Evolutionary conservation across 768 basidiomycete species (phyloP), one percentile per base, ranked within the genome.

Genomic region (Psilocybe sp.): DNA sequence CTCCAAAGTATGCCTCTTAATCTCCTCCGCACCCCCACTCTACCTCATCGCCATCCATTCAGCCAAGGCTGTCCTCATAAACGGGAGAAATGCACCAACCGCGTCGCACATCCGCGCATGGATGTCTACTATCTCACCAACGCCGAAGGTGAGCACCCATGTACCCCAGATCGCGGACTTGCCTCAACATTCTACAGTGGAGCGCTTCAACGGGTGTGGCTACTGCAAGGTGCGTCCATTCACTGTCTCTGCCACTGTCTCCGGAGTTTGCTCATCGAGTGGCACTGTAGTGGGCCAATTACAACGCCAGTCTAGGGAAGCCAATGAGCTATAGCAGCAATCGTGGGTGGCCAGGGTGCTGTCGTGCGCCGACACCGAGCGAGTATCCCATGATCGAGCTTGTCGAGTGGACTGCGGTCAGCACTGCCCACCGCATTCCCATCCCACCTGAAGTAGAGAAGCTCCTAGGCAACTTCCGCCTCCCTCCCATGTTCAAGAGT

Each of bases 321-420:
- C 69, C 70, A 45, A 68, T 77, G 31, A 79, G 80, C 14, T 80
- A 79, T 7, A 28, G 23, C 62, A 71, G 77, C 62, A 92, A 92
- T 59, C 79, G 78, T 32, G 90, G 90, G 16, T 92, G 89, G 88
- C 91, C 91, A 37, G 90, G 90, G 35, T 93, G 90, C 73, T 93
- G 90, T 74, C 83, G 89, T n/a, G 72, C 89, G 0, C 90, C 90
- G 1, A 69, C 68, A 23, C 57, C 72, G 14, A 69, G 62, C 47
- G 90, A 92, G 65, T 75, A 78, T 58, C 75, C 77, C 54, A 64
- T 77, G 55, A 84, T 92, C 49, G 80, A 78, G 16, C 76, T 82
- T 44, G 84, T 85, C 3, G 89, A 91, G 65, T 93, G 90, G 90
- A 81, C 76, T 56, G 80, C 87, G 28, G 88, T 92, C 64, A 85